These are phyloP conservation scores for Crassisporium funariophilum DNA, from an alignment of 768 basidiomycete genomes.

Conservation along the genomic window DNA sequence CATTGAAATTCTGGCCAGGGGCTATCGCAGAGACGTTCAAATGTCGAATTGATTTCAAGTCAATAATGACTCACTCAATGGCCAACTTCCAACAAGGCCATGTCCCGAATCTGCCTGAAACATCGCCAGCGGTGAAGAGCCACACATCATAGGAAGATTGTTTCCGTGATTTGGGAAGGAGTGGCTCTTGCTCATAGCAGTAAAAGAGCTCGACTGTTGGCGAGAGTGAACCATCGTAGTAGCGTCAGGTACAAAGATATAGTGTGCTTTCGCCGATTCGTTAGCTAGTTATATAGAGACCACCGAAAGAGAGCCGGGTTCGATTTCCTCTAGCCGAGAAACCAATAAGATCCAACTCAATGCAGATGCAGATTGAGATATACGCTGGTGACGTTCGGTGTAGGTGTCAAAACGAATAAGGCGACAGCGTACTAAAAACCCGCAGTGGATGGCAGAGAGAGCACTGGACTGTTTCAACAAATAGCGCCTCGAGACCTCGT, in stretches of 20 bases:
- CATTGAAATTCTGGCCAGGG: slow-evolving; percentile 7
- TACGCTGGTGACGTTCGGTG: slow-evolving; percentile 20
- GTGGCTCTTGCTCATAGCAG: slow-evolving; percentile 13
- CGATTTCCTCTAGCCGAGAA: slow-evolving; percentile 18
- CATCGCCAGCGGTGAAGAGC: slow-evolving; percentile 17
- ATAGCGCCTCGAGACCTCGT: slow-evolving; percentile 24
- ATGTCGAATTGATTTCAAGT: background rate
- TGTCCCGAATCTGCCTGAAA: slow-evolving; percentile 13
- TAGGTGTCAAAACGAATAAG: slow-evolving; percentile 16
- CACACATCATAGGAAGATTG: slow-evolving; percentile 15
- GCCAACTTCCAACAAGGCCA: slow-evolving; percentile 18
- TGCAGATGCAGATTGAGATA: slow-evolving; percentile 19
- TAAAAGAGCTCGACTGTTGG: slow-evolving; percentile 15
- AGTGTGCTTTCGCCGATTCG: slow-evolving; percentile 10
- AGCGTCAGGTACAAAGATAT: slow-evolving; percentile 17
- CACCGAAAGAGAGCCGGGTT: slow-evolving; percentile 16
- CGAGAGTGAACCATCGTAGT: slow-evolving; percentile 22
- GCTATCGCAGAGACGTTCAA: background rate
- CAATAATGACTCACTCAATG: slow-evolving; percentile 18
- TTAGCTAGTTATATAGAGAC: slow-evolving; percentile 25
- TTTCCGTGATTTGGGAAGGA: slow-evolving; percentile 4
- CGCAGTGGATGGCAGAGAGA: slow-evolving; percentile 14
- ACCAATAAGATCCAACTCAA: slow-evolving; percentile 21
- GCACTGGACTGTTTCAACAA: slow-evolving; percentile 14
- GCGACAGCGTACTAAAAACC: slow-evolving; percentile 16